A percentile compares a stretch with the other conserved stretches of the same genome.
Evolutionary conservation across 2,329 filamentous ascomycete genomes (phyloP).

Genomic region (Rutstroemia sp.): DNA sequence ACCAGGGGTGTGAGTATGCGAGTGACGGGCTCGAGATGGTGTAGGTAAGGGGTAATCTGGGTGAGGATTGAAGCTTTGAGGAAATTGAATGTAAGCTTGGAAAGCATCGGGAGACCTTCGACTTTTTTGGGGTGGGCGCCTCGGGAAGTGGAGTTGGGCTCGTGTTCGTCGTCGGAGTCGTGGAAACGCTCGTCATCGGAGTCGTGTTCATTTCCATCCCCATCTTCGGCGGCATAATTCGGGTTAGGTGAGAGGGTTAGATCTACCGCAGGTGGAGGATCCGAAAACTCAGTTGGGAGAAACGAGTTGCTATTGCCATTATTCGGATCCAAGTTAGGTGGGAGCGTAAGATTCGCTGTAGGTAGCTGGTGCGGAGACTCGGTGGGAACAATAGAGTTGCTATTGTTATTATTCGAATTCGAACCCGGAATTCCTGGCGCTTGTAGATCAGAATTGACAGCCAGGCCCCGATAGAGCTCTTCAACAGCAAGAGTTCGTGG

Average conservation of each 20-base stretch:
- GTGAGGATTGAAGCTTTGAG: not conserved
- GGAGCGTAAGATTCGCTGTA: conserved; percentile 22
- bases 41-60: not conserved
- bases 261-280: not conserved
- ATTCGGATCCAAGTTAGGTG: not conserved
- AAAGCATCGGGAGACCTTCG: conserved; percentile 7
- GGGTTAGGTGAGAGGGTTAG: not conserved
- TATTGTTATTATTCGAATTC: conserved; percentile 3
- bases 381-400: not conserved
- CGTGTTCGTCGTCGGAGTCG: not conserved
- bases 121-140: not conserved
- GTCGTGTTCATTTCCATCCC: not conserved
- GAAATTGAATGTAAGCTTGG: conserved; percentile 7
- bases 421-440: conserved; percentile 1
- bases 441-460: conserved; percentile 25
- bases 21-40: not conserved
- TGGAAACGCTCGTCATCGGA: not conserved
- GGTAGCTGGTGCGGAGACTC: not conserved
- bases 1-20: conserved; percentile 15
- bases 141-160: not conserved
- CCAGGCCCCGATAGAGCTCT: conserved; percentile 16
- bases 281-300: not conserved
- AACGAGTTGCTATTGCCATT: not conserved
- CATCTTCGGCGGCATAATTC: not conserved
- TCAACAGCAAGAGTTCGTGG: conserved; percentile 26